phyloP scores from a whole-genome alignment of 768 basidiomycete species.

The Mycena venus region DNA sequence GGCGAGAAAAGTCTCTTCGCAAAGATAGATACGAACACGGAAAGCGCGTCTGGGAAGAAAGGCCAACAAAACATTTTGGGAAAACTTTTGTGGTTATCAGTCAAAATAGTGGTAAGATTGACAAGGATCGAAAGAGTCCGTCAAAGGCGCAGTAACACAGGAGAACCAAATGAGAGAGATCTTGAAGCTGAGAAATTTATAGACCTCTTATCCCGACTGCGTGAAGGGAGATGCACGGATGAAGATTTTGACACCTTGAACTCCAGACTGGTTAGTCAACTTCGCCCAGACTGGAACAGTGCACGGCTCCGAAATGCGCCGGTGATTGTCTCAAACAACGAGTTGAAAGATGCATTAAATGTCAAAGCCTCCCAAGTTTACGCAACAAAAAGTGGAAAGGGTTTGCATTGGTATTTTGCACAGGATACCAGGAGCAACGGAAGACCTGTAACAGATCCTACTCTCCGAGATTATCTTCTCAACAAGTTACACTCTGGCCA shows the following conservation, averaged over 20 bases:
- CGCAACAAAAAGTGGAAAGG: background rate
- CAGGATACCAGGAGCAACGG: background rate
- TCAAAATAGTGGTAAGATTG: background rate
- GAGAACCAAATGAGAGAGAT: background rate
- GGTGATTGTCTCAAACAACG: background rate
- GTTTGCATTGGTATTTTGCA: background rate
- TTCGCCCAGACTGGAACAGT: background rate
- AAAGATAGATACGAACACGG: background rate
- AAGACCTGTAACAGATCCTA: background rate
- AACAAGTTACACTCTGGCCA: background rate
- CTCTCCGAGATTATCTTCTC: background rate
- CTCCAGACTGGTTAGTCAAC: background rate
- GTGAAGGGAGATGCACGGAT: background rate
- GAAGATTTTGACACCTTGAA: background rate
- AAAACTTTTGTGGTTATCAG: background rate
- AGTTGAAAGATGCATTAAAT: background rate
- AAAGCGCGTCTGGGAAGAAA: background rate
- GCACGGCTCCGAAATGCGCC: background rate
- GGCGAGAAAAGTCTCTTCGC: background rate
- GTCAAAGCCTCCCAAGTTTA: background rate
- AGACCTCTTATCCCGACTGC: background rate
- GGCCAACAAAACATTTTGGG: background rate
- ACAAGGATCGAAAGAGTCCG: too few relatives aligned
- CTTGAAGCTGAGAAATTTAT: background rate
- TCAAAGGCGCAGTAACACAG: background rate